Base-by-base conservation (phyloP, 1,284 basidiomycete species). In the Coriolopsis trogii region DNA sequence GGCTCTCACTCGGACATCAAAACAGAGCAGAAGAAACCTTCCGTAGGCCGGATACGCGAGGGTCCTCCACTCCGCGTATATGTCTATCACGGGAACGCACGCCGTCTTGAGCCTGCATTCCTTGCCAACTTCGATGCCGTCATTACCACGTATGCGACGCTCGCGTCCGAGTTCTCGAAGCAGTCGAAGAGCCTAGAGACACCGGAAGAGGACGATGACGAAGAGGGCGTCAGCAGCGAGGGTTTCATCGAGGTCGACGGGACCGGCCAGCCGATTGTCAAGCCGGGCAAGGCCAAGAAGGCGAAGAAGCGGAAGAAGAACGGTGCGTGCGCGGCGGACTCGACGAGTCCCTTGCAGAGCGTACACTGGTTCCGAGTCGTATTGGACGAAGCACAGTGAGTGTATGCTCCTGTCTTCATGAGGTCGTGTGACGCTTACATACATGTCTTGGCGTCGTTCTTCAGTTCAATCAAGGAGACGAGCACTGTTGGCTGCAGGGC, bases 361-460 rank as follows among this genome's bases (percentile, higher is more conserved):
- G 86, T 99, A 29, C 87, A 97, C 65, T 99, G 97, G 97, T 99
- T 98, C 73, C 81, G 97, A 51, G 89, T 99, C 23, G 95, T 99
- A 9, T 82, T 99, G 9, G 97, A 99, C 68, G 97, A 99, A 73
- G 97, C 97, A 28, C 95, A 98, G 94, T 96, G 71, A 75, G 93
- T 77, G 23, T 40, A 33, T 50, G 49, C 15, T 15, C 20, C 15
- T 48, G 41, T 48, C 30, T 45, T 46, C 36, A 23, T 38, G 18
- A 18, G 28, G 29, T 55, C 25, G 8, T 7, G 23, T 39, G 20
- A 29, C 23, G 12, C 28, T 41, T 16, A 39, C 6, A n/a, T 23
- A 15, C 25, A 12, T 29, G 12, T 38, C 16, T 3, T n/a, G n/a
- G n/a, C n/a, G n/a, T n/a, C n/a, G 34, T 34, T 31, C 25, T 51